Conservation (phyloP, 2,329 filamentous ascomycete species). For the Cladophialophora yegresii region DNA sequence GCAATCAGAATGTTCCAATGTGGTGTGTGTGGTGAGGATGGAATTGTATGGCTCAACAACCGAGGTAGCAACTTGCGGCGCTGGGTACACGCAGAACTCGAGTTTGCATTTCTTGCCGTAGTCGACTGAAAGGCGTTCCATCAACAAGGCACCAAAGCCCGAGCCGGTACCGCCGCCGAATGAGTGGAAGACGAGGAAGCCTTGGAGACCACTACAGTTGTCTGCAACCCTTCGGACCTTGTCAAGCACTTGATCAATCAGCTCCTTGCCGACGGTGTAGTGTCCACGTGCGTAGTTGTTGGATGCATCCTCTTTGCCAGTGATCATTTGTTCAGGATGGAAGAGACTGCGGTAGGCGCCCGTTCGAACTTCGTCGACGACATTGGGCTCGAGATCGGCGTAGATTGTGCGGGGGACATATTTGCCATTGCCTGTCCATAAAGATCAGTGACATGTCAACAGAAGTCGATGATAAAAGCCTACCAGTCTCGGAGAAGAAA, state of each 20-base stretch:
- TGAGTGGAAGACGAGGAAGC: constrained; percentile 99
- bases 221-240: constrained; percentile 97
- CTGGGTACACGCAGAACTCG: constrained; percentile 98
- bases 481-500: constrained; percentile 99
- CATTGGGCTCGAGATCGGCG: constrained; percentile 99
- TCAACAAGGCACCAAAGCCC: constrained; percentile 91
- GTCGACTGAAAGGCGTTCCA: constrained; percentile 98
- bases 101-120: constrained; percentile 99
- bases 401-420: constrained; percentile 99
- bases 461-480: constrained; percentile 37
- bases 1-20: constrained; percentile 98
- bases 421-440: constrained; percentile 80
- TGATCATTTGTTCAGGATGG: constrained; percentile 99
- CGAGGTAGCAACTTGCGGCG: constrained; percentile 93
- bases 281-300: constrained; percentile 99
- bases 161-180: constrained; percentile 99
- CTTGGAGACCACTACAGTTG: constrained; percentile 96
- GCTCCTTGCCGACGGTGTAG: constrained; percentile 99
- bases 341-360: constrained; percentile 94
- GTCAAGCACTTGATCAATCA: constrained; percentile 97
- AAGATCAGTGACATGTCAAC: constrained; percentile 12
- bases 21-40: constrained; percentile 97
- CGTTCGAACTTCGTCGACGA: constrained; percentile 98
- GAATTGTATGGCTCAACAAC: constrained; percentile 99
- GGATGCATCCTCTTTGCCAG: constrained; percentile 98